Evolutionary conservation across 345 rosid genomes (phyloP), one percentile per base, ranked within the genome.

Genomic region (Heritiera littoralis): DNA sequence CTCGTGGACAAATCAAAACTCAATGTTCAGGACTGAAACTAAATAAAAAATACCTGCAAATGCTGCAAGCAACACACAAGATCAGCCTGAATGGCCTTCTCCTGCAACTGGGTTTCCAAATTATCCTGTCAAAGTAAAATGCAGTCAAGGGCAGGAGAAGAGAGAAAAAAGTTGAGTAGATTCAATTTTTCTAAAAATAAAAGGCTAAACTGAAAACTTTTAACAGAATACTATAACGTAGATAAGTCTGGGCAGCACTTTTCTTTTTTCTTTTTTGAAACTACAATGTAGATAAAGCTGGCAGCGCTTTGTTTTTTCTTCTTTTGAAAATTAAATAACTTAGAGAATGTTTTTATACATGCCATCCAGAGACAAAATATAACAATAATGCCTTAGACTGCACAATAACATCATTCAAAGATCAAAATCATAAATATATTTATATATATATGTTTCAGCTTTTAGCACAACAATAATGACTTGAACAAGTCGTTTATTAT

Each of bases 51-150:
- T 60, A 94, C 98, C 98, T 94, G 98, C 77, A 94, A 86, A 88
- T 96, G 93, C 83, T 90, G 98, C 85, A 93, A 87, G 85, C 99
- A 96, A 84, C 95, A 96, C 80, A 94, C 97, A 72, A 96, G 79
- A 85, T 94, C 97, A 66, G 89, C 93, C 73, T 89, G 87, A 68
- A 83, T 89, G 10, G 76, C 86, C 71, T 87, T 91, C 80, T 91
- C 94, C 80, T 89, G 85, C 76, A 96, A 80, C 85, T 86, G 86
- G 43, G 45, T 72, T 86, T 88, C 88, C 32, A 96, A 84, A 84
- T 78, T 85, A 41, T 92, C 97, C 98, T 94, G 87, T 65, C 20
- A 82, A 87, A 78, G 28, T 77, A 79, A 59, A 18, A 41, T 45
- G 78, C 6, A 45, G 59, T 14, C 46, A 75, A 66, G 17, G 13